These are phyloP conservation scores for Lasiosphaeria ovina DNA, from an alignment of 495 filamentous ascomycete genomes.

Conservation along the genomic window DNA sequence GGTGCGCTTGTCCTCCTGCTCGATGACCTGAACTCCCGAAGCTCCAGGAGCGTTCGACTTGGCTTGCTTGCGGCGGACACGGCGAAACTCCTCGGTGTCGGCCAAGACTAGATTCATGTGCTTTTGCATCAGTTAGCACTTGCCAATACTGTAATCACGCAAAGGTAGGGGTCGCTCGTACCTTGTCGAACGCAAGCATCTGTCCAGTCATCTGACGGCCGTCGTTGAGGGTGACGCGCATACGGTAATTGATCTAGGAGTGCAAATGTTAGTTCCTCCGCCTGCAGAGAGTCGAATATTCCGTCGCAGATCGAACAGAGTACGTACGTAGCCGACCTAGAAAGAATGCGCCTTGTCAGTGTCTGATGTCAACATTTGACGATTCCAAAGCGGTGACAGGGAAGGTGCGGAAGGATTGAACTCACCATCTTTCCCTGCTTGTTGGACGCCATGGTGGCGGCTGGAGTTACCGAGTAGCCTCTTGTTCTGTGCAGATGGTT, in stretches of 20 bases:
- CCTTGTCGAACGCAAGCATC: constrained; percentile 97
- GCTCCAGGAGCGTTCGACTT: constrained; percentile 73
- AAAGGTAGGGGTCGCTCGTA: constrained; percentile 33
- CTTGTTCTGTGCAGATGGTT: constrained; percentile 35
- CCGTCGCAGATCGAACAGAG: background rate
- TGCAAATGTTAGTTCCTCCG: constrained; percentile 32
- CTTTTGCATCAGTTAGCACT: constrained; percentile 46
- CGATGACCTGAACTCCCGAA: constrained; percentile 57
- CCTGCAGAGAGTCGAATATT: background rate
- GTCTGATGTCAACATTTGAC: constrained; percentile 57
- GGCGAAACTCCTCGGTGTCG: constrained; percentile 98
- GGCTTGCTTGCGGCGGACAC: constrained; percentile 81
- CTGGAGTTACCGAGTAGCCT: constrained; percentile 69
- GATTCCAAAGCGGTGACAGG: constrained; percentile 35
- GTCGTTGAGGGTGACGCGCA: constrained; percentile 95
- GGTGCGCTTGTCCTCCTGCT: constrained; percentile 94
- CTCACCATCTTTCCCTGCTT: constrained; percentile 99
- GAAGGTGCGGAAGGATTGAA: constrained; percentile 26
- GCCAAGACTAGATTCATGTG: constrained; percentile 99
- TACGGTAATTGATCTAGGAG: constrained; percentile 92
- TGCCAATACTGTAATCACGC: background rate
- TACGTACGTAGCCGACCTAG: constrained; percentile 95
- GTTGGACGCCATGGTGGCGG: constrained; percentile 77
- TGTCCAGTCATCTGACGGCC: constrained; percentile 95
- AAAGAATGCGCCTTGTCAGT: constrained; percentile 61